Base-by-base conservation (phyloP, 2,329 filamentous ascomycete species). In the Bimuria novae-zelandiae region DNA sequence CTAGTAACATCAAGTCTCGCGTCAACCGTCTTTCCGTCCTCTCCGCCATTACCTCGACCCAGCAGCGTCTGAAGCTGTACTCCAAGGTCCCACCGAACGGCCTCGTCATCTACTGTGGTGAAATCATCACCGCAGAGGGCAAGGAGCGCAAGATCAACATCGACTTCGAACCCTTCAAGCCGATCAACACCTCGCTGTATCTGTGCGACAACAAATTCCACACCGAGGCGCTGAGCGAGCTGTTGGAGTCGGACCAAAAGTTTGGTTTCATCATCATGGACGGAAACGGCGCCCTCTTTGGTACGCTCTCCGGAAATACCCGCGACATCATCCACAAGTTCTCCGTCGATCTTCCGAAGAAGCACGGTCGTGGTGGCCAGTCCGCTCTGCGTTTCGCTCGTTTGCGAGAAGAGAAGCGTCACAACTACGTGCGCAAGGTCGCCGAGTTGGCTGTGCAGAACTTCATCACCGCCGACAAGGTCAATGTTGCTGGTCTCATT, bases 251-350 rank as follows among this genome's bases (percentile, higher is more conserved):
- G 16, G 94, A 99, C 75, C 94, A 97, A 79, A 97, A 96, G 79
- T 99, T 99, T 68, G 94, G 94, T 50, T 99, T 99, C 80, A 99
- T 99, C 76, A 88, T 99, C 80, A 99, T 99, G 94, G 94, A 99
- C 74, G 94, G 94, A 80, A 99, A 99, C 78, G 95, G 94, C 68
- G 90, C 94, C 37, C 86, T 99, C 25, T 99, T 99, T 66, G 94
- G 94, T 68, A 99, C 94, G 0, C 83, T 99, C 36, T 96, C 92
- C 70, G 95, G 94, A 65, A 99, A 99, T 78, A 99, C 94, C 30
- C 88, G 94, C 75, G 95, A 99, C 68, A 84, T 99, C 44, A 84
- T 97, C 47, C 94, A 99, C 81, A 99, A 99, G 79, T 96, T 99
- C 80, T 91, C 90, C 17, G 94, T 99, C 75, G 95, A 99, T 82